These are phyloP conservation scores for Helicocarpus griseus DNA, from an alignment of 2,329 filamentous ascomycete genomes.

Conservation along the genomic window DNA sequence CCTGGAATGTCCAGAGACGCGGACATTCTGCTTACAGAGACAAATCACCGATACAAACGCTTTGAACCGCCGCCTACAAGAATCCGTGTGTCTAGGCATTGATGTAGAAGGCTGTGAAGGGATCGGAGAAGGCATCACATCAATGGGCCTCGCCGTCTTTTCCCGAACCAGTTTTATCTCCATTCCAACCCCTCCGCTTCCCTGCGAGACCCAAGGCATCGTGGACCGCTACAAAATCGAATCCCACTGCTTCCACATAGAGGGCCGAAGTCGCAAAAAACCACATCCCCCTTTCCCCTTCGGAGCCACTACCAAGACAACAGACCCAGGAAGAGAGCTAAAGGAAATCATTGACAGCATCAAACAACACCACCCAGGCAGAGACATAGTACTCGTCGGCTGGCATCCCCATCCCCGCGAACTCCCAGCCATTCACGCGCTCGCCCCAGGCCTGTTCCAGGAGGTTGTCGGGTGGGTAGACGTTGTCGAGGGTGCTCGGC, in stretches of 20 bases:
- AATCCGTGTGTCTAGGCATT: background rate
- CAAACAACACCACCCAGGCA: background rate
- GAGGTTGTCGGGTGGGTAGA: background rate
- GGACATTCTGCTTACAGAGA: background rate
- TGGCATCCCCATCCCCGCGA: background rate
- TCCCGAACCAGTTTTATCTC: background rate
- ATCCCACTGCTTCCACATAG: background rate
- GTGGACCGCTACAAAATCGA: background rate
- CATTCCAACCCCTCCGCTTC: background rate
- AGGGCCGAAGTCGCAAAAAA: background rate
- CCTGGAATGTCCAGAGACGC: background rate
- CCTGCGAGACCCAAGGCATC: background rate
- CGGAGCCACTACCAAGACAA: background rate
- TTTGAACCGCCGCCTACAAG: background rate
- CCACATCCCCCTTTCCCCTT: background rate
- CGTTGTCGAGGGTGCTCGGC: background rate
- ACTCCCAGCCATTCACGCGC: background rate
- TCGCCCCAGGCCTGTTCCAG: background rate
- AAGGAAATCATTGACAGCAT: background rate
- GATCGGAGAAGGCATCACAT: background rate
- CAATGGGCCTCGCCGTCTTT: background rate
- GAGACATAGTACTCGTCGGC: background rate
- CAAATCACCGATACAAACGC: background rate
- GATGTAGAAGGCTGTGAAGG: background rate
- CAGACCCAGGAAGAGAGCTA: background rate